Base-by-base conservation (phyloP, 108 stramenopile genomes). In the Nannochloropsis gaditana region DNA sequence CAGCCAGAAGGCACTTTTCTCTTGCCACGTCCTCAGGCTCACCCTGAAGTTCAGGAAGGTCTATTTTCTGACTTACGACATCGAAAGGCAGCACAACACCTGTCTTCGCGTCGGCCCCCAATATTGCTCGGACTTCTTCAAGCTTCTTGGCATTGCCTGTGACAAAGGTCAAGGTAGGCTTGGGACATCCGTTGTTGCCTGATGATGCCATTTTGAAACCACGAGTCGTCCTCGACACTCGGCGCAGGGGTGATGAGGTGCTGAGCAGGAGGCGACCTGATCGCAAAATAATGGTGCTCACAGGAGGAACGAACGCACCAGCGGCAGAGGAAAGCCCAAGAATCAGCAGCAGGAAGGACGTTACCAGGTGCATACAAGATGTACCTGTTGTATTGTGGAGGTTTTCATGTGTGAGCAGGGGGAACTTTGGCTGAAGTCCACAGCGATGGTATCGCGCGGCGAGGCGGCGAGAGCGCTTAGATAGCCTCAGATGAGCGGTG, bases 101-200 rank as follows among this genome's bases (percentile, higher is more conserved):
- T 17, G 59, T 73, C 59, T 73, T n/a, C n/a, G 59, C 8, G 19
- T 88, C 90, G 9, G 84, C 42, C 5, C 83, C 80, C 19, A 96
- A 91, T 82, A 96, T 95, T 44, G 92, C 88, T 82, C 91, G 82
- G 21, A 97, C 96, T 92, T 99, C 97, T 84, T 97, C 95, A 15
- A 97, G 90, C 90, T 99, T 99, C 90, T 98, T 98, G 82, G 94
- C 95, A 90, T 99, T 99, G 31, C 98, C 98, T 10, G 98, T 98
- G n/a, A 99, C 97, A 90, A 99, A 99, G 21, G 96, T 96, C 45
- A 98, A 88, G 2, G 81, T 41, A 43, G 47, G 50, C 47, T 73
- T 73, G 15, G 59, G 15, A 73, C 31, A 31, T 31, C 31, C 31
- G 31, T 31, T 31, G 31, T 31, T 31, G 31, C 31, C 31, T 31